Percentiles rank a stretch among this genome's conserved stretches.
phyloP scores from a whole-genome alignment of 305 asterid species.

The Solanum hybrid region DNA sequence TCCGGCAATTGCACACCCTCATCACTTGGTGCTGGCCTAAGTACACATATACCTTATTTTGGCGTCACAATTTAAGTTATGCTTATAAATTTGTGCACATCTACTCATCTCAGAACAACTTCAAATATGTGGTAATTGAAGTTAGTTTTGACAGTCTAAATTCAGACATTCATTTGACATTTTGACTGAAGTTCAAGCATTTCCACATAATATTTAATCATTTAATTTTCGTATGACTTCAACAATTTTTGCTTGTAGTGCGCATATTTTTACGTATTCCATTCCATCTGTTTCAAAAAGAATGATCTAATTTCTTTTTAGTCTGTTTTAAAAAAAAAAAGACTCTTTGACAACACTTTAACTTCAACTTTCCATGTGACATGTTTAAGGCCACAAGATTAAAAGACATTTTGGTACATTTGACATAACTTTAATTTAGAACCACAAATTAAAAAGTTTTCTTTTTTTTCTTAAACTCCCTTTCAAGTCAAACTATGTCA shows the following conservation, averaged over 20 bases:
- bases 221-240: neutral
- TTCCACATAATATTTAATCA: neutral
- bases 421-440: too few species aligned
- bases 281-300: too few species aligned
- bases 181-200: neutral
- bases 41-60: neutral
- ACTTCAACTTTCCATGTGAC: too few species aligned
- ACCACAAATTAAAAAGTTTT: too few species aligned
- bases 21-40: neutral
- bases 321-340: too few species aligned
- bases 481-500: too few species aligned
- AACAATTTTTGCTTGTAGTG: neutral
- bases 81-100: neutral
- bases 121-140: neutral
- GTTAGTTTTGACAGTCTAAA: neutral
- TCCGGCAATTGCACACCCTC: neutral
- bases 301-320: too few species aligned
- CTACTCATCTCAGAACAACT: neutral
- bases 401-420: too few species aligned
- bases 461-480: too few species aligned
- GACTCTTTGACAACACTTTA: too few species aligned
- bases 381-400: too few species aligned
- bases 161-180: neutral
- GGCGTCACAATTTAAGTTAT: neutral
- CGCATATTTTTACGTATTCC: too few species aligned